These are phyloP conservation scores for Fusarium albidum DNA, from an alignment of 2,329 filamentous ascomycete genomes.

Conservation along the genomic window DNA sequence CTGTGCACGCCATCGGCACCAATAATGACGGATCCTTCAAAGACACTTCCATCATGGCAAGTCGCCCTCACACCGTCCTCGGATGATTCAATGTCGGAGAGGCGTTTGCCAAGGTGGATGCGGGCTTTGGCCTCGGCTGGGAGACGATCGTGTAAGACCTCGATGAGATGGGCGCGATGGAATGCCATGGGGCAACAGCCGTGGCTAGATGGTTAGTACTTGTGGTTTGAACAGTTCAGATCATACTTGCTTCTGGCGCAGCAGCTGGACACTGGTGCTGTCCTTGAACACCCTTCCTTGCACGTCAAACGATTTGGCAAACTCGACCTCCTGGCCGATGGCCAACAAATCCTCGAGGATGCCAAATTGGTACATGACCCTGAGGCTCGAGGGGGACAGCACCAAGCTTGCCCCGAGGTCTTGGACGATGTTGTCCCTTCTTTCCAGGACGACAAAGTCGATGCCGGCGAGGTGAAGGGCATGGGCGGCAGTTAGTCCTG, in stretches of 20 bases:
- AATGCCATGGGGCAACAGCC: background rate
- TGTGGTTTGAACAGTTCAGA: too few relatives aligned
- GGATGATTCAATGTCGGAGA: background rate
- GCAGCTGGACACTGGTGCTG: background rate
- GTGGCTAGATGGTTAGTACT: background rate
- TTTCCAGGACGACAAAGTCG: too few relatives aligned
- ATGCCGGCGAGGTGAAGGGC: too few relatives aligned
- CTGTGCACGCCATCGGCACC: background rate
- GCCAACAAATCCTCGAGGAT: background rate
- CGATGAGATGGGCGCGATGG: slow-evolving; percentile 1
- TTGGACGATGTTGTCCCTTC: background rate
- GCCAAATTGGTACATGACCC: background rate
- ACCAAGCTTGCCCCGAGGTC: background rate
- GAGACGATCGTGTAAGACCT: background rate
- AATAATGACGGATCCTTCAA: background rate
- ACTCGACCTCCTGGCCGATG: background rate
- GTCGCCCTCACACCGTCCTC: background rate
- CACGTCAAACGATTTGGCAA: background rate
- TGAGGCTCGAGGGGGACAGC: background rate
- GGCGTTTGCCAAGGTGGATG: background rate
- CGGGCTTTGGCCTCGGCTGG: background rate
- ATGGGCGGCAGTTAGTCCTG: too few relatives aligned
- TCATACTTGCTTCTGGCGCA: background rate
- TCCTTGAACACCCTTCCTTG: background rate
- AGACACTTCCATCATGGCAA: background rate